A percentile compares a stretch with the other conserved stretches of the same genome.
Conservation (phyloP, 2,329 filamentous ascomycete genomes). For the Ceratocystis destructans region DNA sequence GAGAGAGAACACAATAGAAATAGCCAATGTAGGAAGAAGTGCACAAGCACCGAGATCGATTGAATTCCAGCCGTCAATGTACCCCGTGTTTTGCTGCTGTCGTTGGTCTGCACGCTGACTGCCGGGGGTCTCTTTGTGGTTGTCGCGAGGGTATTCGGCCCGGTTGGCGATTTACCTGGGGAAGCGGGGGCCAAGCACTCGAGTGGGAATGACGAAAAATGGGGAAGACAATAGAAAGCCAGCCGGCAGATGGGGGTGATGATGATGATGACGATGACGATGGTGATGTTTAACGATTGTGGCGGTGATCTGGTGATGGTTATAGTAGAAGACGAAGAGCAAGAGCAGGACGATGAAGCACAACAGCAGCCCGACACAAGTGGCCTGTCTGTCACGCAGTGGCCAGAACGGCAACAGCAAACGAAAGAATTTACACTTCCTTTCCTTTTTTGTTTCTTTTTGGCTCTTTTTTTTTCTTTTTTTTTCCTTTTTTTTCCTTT, state of each 20-base stretch:
- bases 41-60: background rate
- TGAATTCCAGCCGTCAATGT: background rate
- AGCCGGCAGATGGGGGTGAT: background rate
- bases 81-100: conserved; percentile 12
- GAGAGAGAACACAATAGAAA: too few species aligned
- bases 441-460: background rate
- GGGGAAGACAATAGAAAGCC: background rate
- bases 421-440: background rate
- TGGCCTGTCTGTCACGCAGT: background rate
- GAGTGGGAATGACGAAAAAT: background rate
- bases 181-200: conserved; percentile 12
- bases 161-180: conserved; percentile 16
- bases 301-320: background rate
- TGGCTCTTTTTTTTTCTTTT: background rate
- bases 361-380: background rate
- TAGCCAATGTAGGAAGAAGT: background rate
- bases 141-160: conserved; percentile 16
- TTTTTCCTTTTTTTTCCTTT: too few species aligned
- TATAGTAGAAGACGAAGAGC: background rate
- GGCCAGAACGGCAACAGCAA: background rate
- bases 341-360: background rate
- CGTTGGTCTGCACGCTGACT: background rate
- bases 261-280: background rate
- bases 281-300: background rate
- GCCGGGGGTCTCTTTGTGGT: background rate